Evolutionary conservation across 1,284 basidiomycete species (phyloP), one percentile per base, ranked within the genome.

Genomic region (Melampsora larici-populina): DNA sequence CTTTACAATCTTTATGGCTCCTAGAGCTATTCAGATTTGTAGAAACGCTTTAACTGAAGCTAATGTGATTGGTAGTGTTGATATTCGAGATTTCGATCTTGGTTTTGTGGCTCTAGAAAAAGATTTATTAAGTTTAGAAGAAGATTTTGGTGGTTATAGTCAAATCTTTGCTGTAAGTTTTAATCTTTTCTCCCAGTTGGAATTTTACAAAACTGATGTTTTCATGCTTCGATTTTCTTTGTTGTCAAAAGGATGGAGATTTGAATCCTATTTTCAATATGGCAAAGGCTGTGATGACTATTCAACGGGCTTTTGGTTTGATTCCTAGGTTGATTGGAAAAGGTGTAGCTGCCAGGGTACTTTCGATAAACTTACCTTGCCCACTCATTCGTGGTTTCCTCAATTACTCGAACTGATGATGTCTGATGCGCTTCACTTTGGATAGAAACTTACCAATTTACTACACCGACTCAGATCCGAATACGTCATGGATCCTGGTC

Each of bases 251-350:
- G 92, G 91, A 97, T 80, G 93, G 93, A n/a, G 95, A 99, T 81
- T 92, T 95, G 82, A 93, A 93, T 0, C 86, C 91, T 13, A 87
- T 98, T 31, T 97, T 90, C 83, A 91, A 97, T 82, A 91, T 95
- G 3, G 90, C 91, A 0, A 89, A 95, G 82, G 93, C 94, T 0
- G 86, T 99, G 66, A 87, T 91, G 81, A 92, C 92, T 0, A 86
- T 98, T 8, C 93, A 98, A 83, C 89, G 90, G 80, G 86, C 93
- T 1, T 96, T 91, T 83, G 96, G 94, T n/a, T 84, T 88, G 33
- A 96, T 97, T 81, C 96, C 96, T 9, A 89, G 94, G 24, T 91
- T 98, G 78, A 85, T 97, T 40, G 95, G 94, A 55, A 98, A 99
- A 85, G 97, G 96, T 11, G 91, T 97, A 82, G 89, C 89, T 65